A percentile compares a stretch with the other conserved stretches of the same genome.
These are phyloP conservation scores for Phytophthora niederhauseri DNA, from an alignment of 352 stramenopile species.

Conservation along the genomic window DNA sequence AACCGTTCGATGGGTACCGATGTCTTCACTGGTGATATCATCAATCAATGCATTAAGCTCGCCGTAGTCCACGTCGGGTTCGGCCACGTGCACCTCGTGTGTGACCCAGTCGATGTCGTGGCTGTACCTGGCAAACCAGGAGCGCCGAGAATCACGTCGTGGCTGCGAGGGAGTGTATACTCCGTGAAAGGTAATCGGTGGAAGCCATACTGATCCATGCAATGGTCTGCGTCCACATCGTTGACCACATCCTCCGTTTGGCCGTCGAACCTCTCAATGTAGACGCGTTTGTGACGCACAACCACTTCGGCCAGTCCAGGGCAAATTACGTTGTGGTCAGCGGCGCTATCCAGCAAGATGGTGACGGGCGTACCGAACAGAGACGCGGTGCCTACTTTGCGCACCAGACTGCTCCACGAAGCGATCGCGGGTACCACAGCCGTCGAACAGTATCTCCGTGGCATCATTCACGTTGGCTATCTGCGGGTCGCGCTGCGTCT, in stretches of 20 bases:
- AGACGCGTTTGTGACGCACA: not conserved
- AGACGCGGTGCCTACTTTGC: not conserved
- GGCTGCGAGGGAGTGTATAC: not conserved
- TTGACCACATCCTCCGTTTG: not conserved
- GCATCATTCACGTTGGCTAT: not conserved
- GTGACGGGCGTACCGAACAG: not conserved
- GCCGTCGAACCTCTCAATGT: not conserved
- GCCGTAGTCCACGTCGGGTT: not conserved
- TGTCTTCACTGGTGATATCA: not conserved
- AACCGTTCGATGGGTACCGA: too few relatives aligned
- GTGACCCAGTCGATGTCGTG: not conserved
- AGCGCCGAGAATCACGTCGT: not conserved
- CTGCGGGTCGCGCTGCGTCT: not conserved
- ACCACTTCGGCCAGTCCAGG: not conserved
- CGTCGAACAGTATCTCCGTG: not conserved
- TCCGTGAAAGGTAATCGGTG: not conserved
- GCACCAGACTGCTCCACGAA: not conserved
- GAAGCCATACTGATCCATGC: not conserved
- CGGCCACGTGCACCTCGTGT: not conserved
- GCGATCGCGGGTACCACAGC: not conserved
- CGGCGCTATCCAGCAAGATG: not conserved
- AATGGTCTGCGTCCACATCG: not conserved
- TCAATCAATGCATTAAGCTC: not conserved
- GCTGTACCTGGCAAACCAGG: not conserved
- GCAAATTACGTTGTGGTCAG: not conserved